Conservation (phyloP, 2,329 filamentous ascomycete genomes). For the Colletotrichum musae region DNA sequence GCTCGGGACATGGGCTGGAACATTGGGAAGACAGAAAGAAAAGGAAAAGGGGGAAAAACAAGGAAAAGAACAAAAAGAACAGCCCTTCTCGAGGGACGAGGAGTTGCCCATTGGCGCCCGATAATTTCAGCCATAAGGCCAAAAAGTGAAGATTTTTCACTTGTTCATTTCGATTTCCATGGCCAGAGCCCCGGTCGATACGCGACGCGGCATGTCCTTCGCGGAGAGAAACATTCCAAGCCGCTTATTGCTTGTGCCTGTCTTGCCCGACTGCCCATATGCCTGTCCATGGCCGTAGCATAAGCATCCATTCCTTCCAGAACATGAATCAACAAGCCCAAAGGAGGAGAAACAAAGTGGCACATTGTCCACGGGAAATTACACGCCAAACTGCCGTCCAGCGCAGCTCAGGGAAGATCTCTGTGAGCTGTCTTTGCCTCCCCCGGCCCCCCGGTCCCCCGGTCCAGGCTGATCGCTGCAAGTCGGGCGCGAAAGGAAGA, state of each 20-base stretch:
- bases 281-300: too few species aligned
- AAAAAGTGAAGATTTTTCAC: conserved; percentile 12
- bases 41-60: conserved; percentile 1
- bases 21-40: not conserved
- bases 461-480: conserved; percentile 39
- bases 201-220: too few species aligned
- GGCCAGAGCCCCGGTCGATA: conserved; percentile 31
- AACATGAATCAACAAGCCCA: not conserved
- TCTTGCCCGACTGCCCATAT: too few species aligned
- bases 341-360: not conserved
- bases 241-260: too few species aligned
- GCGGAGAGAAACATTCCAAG: not conserved
- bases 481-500: conserved; percentile 32
- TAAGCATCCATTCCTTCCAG: too few species aligned
- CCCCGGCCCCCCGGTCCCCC: conserved; percentile 6
- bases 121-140: conserved; percentile 35
- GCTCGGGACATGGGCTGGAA: not conserved
- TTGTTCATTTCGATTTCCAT: conserved; percentile 29
- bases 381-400: not conserved
- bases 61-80: not conserved
- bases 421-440: conserved; percentile 7
- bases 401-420: conserved; percentile 9
- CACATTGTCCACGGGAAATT: conserved; percentile 19
- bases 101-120: conserved; percentile 28
- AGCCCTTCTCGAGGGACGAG: too few species aligned